phyloP scores from a whole-genome alignment of 116 monocot species.

The Papilionanthe hybrid region DNA sequence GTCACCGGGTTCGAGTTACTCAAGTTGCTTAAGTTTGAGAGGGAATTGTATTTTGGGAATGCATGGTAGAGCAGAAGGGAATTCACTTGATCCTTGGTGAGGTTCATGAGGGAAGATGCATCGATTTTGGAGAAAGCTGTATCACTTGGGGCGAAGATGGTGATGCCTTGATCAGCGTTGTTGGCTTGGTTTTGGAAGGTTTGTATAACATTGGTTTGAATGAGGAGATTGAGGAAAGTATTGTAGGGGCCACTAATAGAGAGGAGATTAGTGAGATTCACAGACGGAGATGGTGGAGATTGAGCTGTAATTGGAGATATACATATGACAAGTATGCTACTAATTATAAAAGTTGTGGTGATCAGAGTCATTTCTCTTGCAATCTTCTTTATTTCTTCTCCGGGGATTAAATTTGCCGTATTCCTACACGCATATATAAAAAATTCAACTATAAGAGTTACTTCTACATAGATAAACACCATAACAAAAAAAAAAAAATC shows the following conservation, averaged over 20 bases:
- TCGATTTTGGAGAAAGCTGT: conserved; percentile 63
- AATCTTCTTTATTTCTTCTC: not conserved
- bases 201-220: conserved; percentile 55
- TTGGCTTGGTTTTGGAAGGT: conserved; percentile 92
- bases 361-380: conserved; percentile 20
- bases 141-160: conserved; percentile 85
- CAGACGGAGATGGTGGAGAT: conserved; percentile 8
- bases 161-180: conserved; percentile 70
- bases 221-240: conserved; percentile 70
- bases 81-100: conserved; percentile 72
- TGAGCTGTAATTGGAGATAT: conserved; percentile 20
- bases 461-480: no score
- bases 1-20: conserved; percentile 41
- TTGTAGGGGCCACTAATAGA: conserved; percentile 69
- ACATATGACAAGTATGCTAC: conserved; percentile 13
- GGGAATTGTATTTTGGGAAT: conserved; percentile 73
- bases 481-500: no score
- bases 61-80: conserved; percentile 78
- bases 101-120: conserved; percentile 59
- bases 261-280: conserved; percentile 71
- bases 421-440: not conserved
- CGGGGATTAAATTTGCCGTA: not conserved
- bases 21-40: conserved; percentile 74
- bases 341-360: not conserved
- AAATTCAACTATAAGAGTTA: no score